Conservation (phyloP, 768 basidiomycete genomes). For the Dioszegia crocea region DNA sequence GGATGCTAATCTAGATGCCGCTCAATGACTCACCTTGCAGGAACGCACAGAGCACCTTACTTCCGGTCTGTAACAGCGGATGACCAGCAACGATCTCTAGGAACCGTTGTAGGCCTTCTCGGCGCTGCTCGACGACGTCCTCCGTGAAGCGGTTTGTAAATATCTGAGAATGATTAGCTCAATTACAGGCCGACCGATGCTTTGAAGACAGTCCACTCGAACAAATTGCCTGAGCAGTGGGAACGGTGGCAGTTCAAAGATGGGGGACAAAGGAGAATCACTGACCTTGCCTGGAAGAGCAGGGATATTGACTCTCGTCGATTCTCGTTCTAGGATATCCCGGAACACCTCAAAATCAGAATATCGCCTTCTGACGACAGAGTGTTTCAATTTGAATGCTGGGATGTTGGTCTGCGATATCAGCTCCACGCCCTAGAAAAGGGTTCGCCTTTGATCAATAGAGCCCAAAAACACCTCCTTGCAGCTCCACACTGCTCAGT, state of each 20-base stretch:
- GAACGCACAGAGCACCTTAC: slow-evolving; percentile 93
- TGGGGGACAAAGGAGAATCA: neutral
- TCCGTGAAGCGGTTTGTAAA: slow-evolving; percentile 98
- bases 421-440: no score
- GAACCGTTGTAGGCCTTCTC: slow-evolving; percentile 93
- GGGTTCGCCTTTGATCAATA: no score
- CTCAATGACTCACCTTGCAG: slow-evolving; percentile 56
- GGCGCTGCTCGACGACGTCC: slow-evolving; percentile 85
- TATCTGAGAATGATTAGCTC: slow-evolving; percentile 53
- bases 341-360: slow-evolving; percentile 95
- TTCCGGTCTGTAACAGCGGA: slow-evolving; percentile 92
- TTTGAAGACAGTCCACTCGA: no score
- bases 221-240: no score
- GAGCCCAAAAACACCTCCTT: no score
- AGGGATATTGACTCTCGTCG: slow-evolving; percentile 95
- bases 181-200: neutral
- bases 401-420: slow-evolving; percentile 85
- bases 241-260: no score
- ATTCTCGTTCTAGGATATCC: slow-evolving; percentile 94
- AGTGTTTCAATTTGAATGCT: slow-evolving; percentile 94
- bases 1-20: neutral
- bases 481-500: no score
- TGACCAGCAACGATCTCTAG: slow-evolving; percentile 95
- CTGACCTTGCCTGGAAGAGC: slow-evolving; percentile 80
- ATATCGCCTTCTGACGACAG: slow-evolving; percentile 79